phyloP scores from a whole-genome alignment of 1,284 basidiomycete genomes.

The Rhodotorula mucilaginosa region DNA sequence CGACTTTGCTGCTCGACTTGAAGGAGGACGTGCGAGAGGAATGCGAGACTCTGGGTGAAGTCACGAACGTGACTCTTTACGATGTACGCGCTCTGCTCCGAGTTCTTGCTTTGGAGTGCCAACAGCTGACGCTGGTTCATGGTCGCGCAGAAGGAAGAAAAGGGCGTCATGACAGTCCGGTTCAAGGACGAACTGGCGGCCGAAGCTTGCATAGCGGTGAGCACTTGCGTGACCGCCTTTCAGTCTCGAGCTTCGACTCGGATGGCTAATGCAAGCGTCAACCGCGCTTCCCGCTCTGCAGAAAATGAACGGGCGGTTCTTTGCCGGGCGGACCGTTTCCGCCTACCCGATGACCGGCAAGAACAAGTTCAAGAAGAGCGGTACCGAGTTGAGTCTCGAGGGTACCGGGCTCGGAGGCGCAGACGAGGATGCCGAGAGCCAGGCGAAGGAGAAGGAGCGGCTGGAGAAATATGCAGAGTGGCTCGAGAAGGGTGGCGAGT shows the following conservation, averaged over 20 bases:
- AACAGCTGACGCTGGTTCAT: neutral
- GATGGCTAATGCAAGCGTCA: neutral
- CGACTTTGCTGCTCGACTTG: conserved; percentile 81
- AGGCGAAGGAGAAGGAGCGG: conserved; percentile 73
- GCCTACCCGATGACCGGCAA: conserved; percentile 77
- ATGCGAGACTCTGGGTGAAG: conserved; percentile 83
- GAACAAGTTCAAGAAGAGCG: conserved; percentile 68
- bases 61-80: conserved; percentile 94
- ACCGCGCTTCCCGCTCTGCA: conserved; percentile 46
- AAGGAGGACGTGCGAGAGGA: conserved; percentile 97
- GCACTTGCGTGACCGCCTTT: conserved; percentile 46
- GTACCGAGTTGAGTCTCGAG: conserved; percentile 45
- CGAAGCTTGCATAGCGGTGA: conserved; percentile 78
- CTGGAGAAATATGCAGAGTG: conserved; percentile 83
- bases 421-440: conserved; percentile 59
- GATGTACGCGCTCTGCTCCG: conserved; percentile 65
- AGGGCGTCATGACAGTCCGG: conserved; percentile 94
- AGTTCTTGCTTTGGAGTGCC: neutral
- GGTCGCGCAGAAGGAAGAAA: conserved; percentile 71
- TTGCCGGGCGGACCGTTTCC: conserved; percentile 76
- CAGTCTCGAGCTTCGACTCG: neutral
- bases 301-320: conserved; percentile 96
- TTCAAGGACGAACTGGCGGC: conserved; percentile 85
- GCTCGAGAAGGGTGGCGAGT: conserved; percentile 54
- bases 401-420: conserved; percentile 53